phyloP scores from a whole-genome alignment of 371 early-diverging fungal genomes.

The Mortierella sp. region DNA sequence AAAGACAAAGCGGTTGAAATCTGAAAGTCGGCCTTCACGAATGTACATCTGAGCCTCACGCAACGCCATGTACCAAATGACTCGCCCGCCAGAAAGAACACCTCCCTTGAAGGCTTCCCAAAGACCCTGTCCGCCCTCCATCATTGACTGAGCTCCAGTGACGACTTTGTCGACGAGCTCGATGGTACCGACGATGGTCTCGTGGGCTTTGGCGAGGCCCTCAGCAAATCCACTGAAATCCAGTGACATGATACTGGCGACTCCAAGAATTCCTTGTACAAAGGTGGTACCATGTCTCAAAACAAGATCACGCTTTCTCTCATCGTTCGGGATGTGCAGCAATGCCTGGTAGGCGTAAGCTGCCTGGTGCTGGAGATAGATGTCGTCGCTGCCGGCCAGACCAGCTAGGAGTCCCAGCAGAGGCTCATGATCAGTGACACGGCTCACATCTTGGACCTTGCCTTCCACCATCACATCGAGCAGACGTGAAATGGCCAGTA shows the following conservation, averaged over 20 bases:
- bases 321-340: conserved; percentile 7
- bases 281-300: conserved; percentile 8
- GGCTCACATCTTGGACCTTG: conserved; percentile 8
- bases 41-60: background rate
- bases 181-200: background rate
- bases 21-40: background rate
- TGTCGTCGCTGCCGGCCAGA: conserved; percentile 9
- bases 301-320: background rate
- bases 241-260: conserved; percentile 10
- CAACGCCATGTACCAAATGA: conserved; percentile 6
- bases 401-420: background rate
- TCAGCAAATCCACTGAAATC: background rate
- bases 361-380: conserved; percentile 16
- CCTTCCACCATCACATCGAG: conserved; percentile 21
- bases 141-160: background rate
- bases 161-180: background rate
- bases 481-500: conserved; percentile 13
- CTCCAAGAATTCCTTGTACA: conserved; percentile 3
- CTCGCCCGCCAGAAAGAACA: background rate
- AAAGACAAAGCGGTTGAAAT: background rate
- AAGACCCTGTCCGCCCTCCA: conserved; percentile 7
- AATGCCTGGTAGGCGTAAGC: conserved; percentile 27
- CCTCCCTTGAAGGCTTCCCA: background rate
- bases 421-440: conserved; percentile 14
- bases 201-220: background rate